These are phyloP conservation scores for Starmerella bombicola DNA, from an alignment of 805 yeast species.

Conservation along the genomic window DNA sequence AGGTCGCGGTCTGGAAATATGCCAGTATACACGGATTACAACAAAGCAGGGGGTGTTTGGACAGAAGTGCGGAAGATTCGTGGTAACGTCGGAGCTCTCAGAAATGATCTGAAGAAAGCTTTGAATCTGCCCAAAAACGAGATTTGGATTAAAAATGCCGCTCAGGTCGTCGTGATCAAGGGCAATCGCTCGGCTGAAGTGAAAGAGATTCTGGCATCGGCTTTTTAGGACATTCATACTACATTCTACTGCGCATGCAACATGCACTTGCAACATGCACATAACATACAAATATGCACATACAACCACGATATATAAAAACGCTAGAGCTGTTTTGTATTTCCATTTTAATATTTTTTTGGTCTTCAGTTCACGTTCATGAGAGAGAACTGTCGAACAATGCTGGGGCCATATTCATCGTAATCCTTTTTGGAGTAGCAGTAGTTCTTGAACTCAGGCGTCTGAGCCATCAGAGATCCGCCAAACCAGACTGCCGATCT, in stretches of 20 bases:
- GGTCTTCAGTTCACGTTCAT: conserved; percentile 47
- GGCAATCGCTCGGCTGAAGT: conserved; percentile 36
- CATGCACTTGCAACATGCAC: too few relatives aligned
- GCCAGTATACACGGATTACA: conserved; percentile 68
- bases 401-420: conserved; percentile 95
- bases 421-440: conserved; percentile 96
- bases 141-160: conserved; percentile 39
- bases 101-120: conserved; percentile 47
- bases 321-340: too few relatives aligned
- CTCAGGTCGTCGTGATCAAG: conserved; percentile 41
- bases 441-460: conserved; percentile 89
- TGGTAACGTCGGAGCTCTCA: conserved; percentile 56
- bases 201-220: conserved; percentile 27
- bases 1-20: conserved; percentile 42
- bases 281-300: too few relatives aligned
- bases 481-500: conserved; percentile 99
- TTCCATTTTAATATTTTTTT: neutral
- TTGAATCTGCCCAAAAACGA: conserved; percentile 37
- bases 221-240: conserved; percentile 7
- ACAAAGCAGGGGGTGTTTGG: conserved; percentile 46
- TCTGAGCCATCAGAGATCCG: conserved; percentile 91
- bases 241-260: too few relatives aligned
- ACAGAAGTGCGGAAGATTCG: conserved; percentile 62
- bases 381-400: conserved; percentile 90
- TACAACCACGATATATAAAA: too few relatives aligned